Evolutionary conservation across 352 stramenopile species (phyloP), one percentile per base, ranked within the genome.

Genomic region (Globisporangium acanthophoron): DNA sequence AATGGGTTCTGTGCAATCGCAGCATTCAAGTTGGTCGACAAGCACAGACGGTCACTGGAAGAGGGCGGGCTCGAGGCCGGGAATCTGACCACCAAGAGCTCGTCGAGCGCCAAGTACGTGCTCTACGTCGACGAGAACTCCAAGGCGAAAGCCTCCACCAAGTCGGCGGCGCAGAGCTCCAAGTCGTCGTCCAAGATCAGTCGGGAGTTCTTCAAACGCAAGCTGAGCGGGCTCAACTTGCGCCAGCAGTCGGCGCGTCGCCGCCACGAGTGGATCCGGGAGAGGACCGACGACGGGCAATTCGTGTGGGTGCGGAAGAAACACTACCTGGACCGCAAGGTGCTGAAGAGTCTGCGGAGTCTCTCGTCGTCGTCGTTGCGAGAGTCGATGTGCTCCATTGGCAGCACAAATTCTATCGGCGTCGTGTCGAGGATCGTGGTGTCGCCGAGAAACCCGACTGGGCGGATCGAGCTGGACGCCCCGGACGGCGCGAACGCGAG

Each of bases 231-330:
- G 13, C 67, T 96, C 3, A 94, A 77, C 27, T 49, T 92, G 43
- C 68, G 85, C 0, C 87, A 96, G 59, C 87, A 94, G 54, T 91
- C 82, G 3, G 88, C 88, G 12, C 79, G 88, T 4, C 75, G 87
- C 7, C 81, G 88, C 24, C 84, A 94, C 47, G 80, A 96, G 50
- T 97, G 88, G 88, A 74, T 83, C 11, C 75, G 88, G 6, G 61
- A 90, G 56, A 67, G 74, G 18, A 91, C 94, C 50, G 74, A 87
- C 16, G 77, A 90, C 5, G 80, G 87, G 16, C 59, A 90, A 24
- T 69, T 93, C n/a, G 81, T 93, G 18, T 93, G 87, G 85, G 73
- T 90, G n/a, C 65, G 85, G 1, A 85, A 90, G 60, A 92, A 91
- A 64, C 70, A 88, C 59, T 74, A 70, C 2, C 65, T 92, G 54